A percentile compares a stretch with the other conserved stretches of the same genome.
phyloP scores from a whole-genome alignment of 441 rosid species.

The Erodium moschatum region DNA sequence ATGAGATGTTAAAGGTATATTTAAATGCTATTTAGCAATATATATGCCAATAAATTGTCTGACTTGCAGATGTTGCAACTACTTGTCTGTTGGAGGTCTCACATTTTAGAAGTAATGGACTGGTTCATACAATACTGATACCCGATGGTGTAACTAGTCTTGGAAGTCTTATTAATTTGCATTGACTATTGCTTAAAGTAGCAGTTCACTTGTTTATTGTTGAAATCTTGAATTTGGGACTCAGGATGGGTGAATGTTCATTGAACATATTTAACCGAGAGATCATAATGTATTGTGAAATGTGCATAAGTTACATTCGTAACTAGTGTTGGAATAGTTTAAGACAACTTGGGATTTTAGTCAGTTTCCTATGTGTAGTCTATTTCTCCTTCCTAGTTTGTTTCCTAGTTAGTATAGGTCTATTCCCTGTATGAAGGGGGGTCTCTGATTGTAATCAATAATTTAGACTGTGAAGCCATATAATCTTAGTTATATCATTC shows the following conservation, averaged over 20 bases:
- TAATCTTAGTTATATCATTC: not conserved
- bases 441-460: no score
- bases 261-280: not conserved
- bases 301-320: no score
- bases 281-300: not conserved
- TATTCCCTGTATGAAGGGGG: no score
- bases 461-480: no score
- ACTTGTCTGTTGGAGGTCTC: not conserved
- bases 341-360: no score
- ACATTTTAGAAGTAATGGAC: not conserved
- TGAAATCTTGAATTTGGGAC: not conserved
- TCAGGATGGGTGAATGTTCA: not conserved
- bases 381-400: no score
- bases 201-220: not conserved
- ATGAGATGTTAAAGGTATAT: constrained; percentile 89
- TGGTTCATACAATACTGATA: not conserved
- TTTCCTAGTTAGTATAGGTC: no score
- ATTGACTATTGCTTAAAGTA: no score
- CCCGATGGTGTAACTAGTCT: no score
- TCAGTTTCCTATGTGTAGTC: no score
- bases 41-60: constrained; percentile 12
- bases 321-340: no score
- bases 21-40: not conserved
- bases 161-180: no score
- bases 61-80: constrained; percentile 1